Percentiles rank a stretch among this genome's conserved stretches.
phyloP scores from a whole-genome alignment of 2,329 filamentous ascomycete genomes.

The Fusarium napiforme region DNA sequence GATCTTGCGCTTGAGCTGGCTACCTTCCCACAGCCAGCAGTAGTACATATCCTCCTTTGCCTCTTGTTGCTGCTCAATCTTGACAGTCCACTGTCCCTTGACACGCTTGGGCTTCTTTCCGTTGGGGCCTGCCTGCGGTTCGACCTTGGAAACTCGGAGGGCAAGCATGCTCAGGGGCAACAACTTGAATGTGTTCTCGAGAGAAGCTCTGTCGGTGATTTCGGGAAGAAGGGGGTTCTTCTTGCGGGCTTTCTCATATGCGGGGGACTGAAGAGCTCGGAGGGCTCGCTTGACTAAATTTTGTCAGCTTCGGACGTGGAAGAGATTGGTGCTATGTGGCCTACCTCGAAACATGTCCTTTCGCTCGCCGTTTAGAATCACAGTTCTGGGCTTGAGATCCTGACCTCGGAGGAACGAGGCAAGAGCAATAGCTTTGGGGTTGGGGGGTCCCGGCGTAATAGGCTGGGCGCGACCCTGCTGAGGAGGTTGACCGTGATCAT shows the following conservation, averaged over 20 bases:
- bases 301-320: conserved; percentile 7
- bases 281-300: conserved; percentile 90
- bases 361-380: conserved; percentile 93
- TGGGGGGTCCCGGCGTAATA: conserved; percentile 82
- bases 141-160: conserved; percentile 83
- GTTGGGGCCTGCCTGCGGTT: conserved; percentile 70
- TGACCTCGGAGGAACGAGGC: conserved; percentile 88
- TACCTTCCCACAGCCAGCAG: conserved; percentile 94
- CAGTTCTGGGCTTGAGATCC: conserved; percentile 88
- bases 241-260: conserved; percentile 87
- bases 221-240: conserved; percentile 91
- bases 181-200: conserved; percentile 94
- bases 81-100: conserved; percentile 96
- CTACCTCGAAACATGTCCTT: conserved; percentile 98
- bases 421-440: conserved; percentile 87
- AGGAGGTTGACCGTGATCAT: conserved; percentile 42
- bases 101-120: conserved; percentile 84
- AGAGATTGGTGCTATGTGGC: conserved; percentile 10
- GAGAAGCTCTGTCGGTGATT: conserved; percentile 86
- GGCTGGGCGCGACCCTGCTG: conserved; percentile 67
- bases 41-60: conserved; percentile 90
- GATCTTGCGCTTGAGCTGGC: conserved; percentile 92
- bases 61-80: conserved; percentile 96
- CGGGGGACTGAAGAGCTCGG: conserved; percentile 86
- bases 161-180: conserved; percentile 94